phyloP scores from a whole-genome alignment of 352 stramenopile species.

The Globisporangium yorkense region DNA sequence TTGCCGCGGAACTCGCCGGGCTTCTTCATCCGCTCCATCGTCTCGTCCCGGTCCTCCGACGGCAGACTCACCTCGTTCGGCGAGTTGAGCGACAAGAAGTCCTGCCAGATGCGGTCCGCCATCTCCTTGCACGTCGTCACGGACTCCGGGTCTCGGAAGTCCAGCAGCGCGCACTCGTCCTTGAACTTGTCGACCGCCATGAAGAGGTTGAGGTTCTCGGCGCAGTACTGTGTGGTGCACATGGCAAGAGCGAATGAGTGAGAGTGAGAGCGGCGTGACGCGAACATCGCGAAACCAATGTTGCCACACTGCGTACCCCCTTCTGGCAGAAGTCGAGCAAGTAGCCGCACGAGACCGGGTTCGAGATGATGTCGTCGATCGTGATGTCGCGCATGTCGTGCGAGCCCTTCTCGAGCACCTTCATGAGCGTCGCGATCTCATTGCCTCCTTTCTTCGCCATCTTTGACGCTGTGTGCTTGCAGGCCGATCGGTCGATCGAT shows the following conservation, averaged over 20 bases:
- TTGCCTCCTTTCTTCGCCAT: conserved; percentile 72
- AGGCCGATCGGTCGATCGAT: too few species aligned
- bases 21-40: conserved; percentile 80
- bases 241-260: neutral
- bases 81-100: conserved; percentile 80
- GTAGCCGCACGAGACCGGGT: conserved; percentile 80
- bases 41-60: conserved; percentile 70
- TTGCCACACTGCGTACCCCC: conserved; percentile 37
- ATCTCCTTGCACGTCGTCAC: conserved; percentile 80
- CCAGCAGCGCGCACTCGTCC: conserved; percentile 66
- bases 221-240: conserved; percentile 44
- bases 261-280: too few species aligned
- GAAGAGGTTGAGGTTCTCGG: conserved; percentile 85
- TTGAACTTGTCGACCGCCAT: conserved; percentile 87
- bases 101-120: conserved; percentile 78
- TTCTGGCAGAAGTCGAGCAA: conserved; percentile 86
- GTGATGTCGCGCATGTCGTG: conserved; percentile 77
- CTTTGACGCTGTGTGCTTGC: neutral
- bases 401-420: conserved; percentile 55
- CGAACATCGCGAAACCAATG: too few species aligned
- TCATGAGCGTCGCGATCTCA: conserved; percentile 61
- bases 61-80: conserved; percentile 80
- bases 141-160: conserved; percentile 76
- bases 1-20: conserved; percentile 69
- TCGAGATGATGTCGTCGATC: conserved; percentile 83